phyloP scores from a whole-genome alignment of 1,139 yeast genomes.

The Sugiyamaella neomexicana region DNA sequence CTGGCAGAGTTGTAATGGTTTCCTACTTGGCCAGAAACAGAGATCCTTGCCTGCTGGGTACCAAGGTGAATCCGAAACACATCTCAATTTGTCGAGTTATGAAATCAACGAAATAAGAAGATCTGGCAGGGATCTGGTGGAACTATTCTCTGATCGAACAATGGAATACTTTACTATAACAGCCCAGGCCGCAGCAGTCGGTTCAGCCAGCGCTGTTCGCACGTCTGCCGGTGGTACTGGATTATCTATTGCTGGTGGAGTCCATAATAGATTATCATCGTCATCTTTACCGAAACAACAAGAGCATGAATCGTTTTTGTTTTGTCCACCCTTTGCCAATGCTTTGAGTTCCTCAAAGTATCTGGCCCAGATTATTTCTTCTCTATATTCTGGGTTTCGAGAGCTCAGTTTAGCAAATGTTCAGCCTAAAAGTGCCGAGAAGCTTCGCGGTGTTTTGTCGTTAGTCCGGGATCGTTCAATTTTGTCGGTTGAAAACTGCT shows the following conservation, averaged over 20 bases:
- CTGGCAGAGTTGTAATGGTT: constrained; percentile 50
- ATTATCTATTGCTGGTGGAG: constrained; percentile 14
- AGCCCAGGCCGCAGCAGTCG: neutral
- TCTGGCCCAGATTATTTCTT: constrained; percentile 46
- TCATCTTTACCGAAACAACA: constrained; percentile 8
- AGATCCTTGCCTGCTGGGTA: constrained; percentile 46
- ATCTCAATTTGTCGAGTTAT: constrained; percentile 35
- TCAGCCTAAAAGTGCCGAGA: constrained; percentile 26
- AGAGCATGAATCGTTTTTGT: constrained; percentile 46
- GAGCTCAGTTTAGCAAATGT: constrained; percentile 33
- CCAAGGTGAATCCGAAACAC: constrained; percentile 44
- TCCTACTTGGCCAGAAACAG: constrained; percentile 49
- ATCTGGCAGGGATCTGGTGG: constrained; percentile 34
- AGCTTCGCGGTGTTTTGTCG: constrained; percentile 41
- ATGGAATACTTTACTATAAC: constrained; percentile 15
- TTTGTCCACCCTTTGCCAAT: constrained; percentile 61
- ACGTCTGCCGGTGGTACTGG: constrained; percentile 11
- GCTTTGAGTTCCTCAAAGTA: constrained; percentile 56
- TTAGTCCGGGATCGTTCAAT: constrained; percentile 46
- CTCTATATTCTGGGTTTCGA: constrained; percentile 45
- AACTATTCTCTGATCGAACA: constrained; percentile 31
- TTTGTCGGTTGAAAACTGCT: constrained; percentile 51
- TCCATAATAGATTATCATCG: constrained; percentile 3
- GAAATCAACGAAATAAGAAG: constrained; percentile 35
- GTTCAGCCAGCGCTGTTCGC: neutral